Base-by-base conservation (phyloP, 176 grass and related monocot species). In the Ensete ventricosum region DNA sequence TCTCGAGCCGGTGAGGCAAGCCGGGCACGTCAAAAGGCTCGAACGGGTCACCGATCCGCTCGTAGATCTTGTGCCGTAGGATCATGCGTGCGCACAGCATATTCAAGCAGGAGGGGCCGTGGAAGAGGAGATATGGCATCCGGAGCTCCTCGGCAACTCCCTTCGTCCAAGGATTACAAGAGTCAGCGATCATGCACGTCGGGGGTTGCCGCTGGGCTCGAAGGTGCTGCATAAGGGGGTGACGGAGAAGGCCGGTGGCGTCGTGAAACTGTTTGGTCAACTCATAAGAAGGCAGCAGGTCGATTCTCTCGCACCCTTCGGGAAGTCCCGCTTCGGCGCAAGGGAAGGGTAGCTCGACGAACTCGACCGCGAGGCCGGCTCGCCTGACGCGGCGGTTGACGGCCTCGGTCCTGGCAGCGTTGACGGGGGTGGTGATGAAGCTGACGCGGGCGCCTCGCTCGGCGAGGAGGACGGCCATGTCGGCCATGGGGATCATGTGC, bases 1-100 rank as follows among this genome's bases (percentile, higher is more conserved):
- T 54, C 78, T 62, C 64, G 78, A 77, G 17, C 6, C 76, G 54
- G 11, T 84, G 76, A 0, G 90, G 82, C 65, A 93, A 72, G 21
- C 72, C 82, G 0, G 84, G 82, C 54, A 54, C 50, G 71, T 23
- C 51, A 9, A 73, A 24, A 22, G 49, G 9, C 21, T 54, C 49
- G 71, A 6, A 73, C 7, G 50, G 71, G n/a, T 72, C 70, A 9
- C 19, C 1, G 51, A 23, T 12, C 4, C 0, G 20, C 3, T 73
- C 70, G 13, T 21, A 23, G 70, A 22, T 48, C 12, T 54, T 73
- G 71, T 13, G 19, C 19, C 25, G 48, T 14, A 20, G 21, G 16
- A 73, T 11, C 29, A 73, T 19, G 51, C 9, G 14, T 11, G 21
- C 14, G 16, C 49, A 52, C 19, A 54, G 50, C 50, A 5, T 54